Base-by-base conservation (phyloP, 345 rosid species). In the Lumnitzera racemosa region DNA sequence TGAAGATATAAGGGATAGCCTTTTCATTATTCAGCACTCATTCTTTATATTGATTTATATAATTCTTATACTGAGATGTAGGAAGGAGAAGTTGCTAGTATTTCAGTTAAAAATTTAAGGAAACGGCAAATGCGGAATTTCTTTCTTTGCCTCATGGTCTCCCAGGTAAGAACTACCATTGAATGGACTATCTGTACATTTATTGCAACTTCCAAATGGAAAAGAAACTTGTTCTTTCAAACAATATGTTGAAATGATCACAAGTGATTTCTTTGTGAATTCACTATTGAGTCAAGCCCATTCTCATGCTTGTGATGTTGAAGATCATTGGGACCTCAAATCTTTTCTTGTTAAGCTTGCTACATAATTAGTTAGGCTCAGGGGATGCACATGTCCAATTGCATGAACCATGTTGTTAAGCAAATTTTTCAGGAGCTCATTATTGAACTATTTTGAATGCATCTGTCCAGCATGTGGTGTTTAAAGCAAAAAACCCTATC, bases 71-170 rank as follows among this genome's bases (percentile, higher is more conserved):
- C 64, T 47, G 62, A 16, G 50, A 15, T 60, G 48, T 64, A 92
- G 98, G 98, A 92, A 59, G 98, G 98, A 46, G 98, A 92, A 51
- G 79, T 82, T 72, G 89, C 80, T 24, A 80, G 88, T 69, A 76
- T 84, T 65, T 81, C 80, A 0, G 97, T 89, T 73, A 90, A 81
- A 89, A 85, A 81, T 64, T 65, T 92, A 76, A 84, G 98, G 78
- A 85, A 83, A 76, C 84, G 87, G 56, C 98, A 92, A 69, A 87
- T 89, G 94, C 83, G 80, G 55, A 92, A 92, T 81, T 89, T 92
- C 81, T 75, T 87, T 57, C 72, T 92, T 49, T 83, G 91, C 80
- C 96, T 92, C 68, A 92, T 92, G 94, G 88, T 92, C 72, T 84
- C 97, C 67, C 98, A 92, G 68, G 98, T 84, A 84, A 78, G 83